Percentiles rank a stretch among this genome's conserved stretches.
phyloP scores from a whole-genome alignment of 306 rosid species.

The Cucurbita ficifolia region DNA sequence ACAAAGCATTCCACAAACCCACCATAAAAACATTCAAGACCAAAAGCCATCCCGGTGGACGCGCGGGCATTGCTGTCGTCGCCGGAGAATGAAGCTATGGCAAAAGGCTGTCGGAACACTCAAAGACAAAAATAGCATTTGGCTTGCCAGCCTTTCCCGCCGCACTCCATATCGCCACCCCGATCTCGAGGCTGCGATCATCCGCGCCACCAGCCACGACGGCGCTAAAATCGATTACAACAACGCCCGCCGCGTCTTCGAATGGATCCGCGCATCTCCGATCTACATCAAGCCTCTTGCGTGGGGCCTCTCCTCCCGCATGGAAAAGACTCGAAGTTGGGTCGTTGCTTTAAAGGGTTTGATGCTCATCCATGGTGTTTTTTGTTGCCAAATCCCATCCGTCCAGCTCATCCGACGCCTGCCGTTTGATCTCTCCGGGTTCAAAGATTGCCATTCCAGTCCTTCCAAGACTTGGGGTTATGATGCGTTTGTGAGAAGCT shows the following conservation, averaged over 20 bases:
- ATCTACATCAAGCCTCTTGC: conserved; percentile 38
- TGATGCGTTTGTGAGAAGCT: conserved; percentile 33
- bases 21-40: not conserved
- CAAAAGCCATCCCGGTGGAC: not conserved
- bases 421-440: conserved; percentile 56
- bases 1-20: not conserved
- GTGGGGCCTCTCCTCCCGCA: conserved; percentile 29
- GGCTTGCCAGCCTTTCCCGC: conserved; percentile 30
- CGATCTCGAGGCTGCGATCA: conserved; percentile 39
- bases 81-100: conserved; percentile 51
- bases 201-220: conserved; percentile 84
- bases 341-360: conserved; percentile 69
- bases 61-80: not conserved
- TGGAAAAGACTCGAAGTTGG: conserved; percentile 63
- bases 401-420: conserved; percentile 41
- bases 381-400: conserved; percentile 29
- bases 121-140: conserved; percentile 66
- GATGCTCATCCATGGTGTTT: conserved; percentile 74
- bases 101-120: conserved; percentile 41
- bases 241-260: conserved; percentile 51
- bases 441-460: conserved; percentile 24
- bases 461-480: conserved; percentile 19
- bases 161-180: conserved; percentile 38
- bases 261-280: conserved; percentile 57
- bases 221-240: conserved; percentile 30